These are phyloP conservation scores for Ambrosia trifida DNA, from an alignment of 129 eudicot genomes.

Conservation along the genomic window DNA sequence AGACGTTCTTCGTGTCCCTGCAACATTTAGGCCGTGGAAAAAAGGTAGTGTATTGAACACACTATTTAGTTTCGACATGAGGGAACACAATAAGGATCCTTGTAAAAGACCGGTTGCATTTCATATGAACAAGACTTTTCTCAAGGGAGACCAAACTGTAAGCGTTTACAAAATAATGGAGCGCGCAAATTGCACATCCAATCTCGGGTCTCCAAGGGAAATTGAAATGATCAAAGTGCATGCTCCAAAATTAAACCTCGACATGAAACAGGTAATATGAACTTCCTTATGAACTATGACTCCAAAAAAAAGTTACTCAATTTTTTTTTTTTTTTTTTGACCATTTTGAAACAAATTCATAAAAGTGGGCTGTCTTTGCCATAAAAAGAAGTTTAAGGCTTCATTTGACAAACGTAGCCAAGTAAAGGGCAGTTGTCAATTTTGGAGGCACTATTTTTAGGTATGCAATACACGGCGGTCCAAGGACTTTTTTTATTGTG, in stretches of 20 bases:
- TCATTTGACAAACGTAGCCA: neutral
- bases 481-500: too few species aligned
- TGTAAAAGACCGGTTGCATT: constrained; percentile 63
- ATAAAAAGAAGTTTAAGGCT: neutral
- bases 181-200: constrained; percentile 43
- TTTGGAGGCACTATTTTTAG: neutral
- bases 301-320: neutral
- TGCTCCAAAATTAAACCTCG: constrained; percentile 50
- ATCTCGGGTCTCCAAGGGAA: constrained; percentile 54
- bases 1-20: constrained; percentile 60
- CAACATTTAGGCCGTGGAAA: constrained; percentile 61
- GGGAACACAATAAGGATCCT: constrained; percentile 53
- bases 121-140: constrained; percentile 45
- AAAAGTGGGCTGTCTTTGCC: neutral
- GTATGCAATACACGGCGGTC: too few species aligned
- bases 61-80: constrained; percentile 42
- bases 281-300: neutral
- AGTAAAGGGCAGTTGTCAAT: neutral
- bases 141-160: constrained; percentile 20
- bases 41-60: constrained; percentile 27
- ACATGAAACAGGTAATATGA: constrained; percentile 55
- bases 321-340: neutral
- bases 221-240: constrained; percentile 61
- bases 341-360: neutral
- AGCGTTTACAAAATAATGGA: constrained; percentile 44